A percentile compares a stretch with the other conserved stretches of the same genome.
Conservation (phyloP, 2,329 filamentous ascomycete genomes). For the Xylariaceae sp. region DNA sequence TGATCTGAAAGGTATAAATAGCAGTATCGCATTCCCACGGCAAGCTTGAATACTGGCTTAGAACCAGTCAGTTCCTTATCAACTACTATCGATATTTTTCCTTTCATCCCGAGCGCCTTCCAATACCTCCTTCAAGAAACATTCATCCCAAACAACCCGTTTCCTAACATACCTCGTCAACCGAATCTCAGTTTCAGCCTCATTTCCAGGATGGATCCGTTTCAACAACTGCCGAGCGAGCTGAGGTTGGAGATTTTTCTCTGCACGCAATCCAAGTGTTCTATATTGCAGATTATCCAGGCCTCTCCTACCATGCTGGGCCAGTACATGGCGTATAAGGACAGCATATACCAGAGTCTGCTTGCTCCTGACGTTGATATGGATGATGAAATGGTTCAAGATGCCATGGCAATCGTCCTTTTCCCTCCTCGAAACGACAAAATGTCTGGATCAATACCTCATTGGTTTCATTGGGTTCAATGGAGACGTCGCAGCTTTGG, state of each 20-base stretch:
- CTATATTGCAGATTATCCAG: not conserved
- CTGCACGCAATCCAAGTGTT: not conserved
- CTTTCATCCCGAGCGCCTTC: no score
- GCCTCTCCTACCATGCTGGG: not conserved
- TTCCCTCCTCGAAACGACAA: slow-evolving; percentile 3
- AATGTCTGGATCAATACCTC: not conserved
- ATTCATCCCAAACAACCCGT: no score
- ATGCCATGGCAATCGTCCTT: slow-evolving; percentile 10
- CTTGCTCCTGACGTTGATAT: slow-evolving; percentile 4
- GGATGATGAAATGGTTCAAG: slow-evolving; percentile 12
- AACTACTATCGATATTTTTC: no score
- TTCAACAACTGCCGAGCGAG: not conserved
- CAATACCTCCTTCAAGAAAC: no score
- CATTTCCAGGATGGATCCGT: not conserved
- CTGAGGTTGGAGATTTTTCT: not conserved
- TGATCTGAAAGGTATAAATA: no score
- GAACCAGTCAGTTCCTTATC: no score
- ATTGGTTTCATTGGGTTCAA: no score
- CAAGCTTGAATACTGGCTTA: no score
- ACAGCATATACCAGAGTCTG: not conserved
- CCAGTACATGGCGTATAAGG: not conserved
- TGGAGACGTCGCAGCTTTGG: no score
- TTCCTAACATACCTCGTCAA: no score
- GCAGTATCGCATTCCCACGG: no score
- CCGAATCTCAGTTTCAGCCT: no score